Evolutionary conservation across 2,329 filamentous ascomycete species (phyloP), one percentile per base, ranked within the genome.

Genomic region (Ophiosphaerella narmari): DNA sequence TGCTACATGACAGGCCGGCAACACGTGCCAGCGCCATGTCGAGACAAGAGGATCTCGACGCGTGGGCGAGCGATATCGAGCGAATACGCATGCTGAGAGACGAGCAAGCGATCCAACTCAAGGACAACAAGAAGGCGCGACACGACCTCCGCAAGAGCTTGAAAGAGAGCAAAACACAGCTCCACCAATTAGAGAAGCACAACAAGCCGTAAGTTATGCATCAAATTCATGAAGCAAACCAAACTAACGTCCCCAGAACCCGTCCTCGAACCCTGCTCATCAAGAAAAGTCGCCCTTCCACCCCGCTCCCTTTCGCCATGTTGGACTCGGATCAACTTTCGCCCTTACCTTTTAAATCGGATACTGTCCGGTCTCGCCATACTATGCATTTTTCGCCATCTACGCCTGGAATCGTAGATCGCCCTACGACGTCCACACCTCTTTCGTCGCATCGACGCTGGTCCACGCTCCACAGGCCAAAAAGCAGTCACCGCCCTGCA

Each of bases 11-110:
- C 7, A 51, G 62, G n/a, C 62, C 65, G 12, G 47, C 59, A 5
- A 70, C 62, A 2, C 50, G 54, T 16, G 52, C 48, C 2, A 70
- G 62, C 18, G 56, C 56, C 5, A 37, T 42, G 7, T 60, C 59
- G 3, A 53, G 41, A 7, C 52, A 52, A n/a, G 58, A 62, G 5
- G 61, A 64, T 13, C 56, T 65, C 3, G 63, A 64, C 1, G 46
- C 59, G 1, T 73, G 71, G 71, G 62, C 66, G 0, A 59, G 51
- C 16, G 68, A 73, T 39, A 59, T 73, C 6, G 70, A 74, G 35
- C 57, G 67, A 14, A 57, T 72, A 13, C 65, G 70, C 18, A 63
- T 71, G 59, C 55, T 68, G 31, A 52, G 71, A 26, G 54, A 72
- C 12, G 70, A 74, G 43, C 63, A 67, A 11, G 66, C 61, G 0